Evolutionary conservation across 1,284 basidiomycete genomes (phyloP), one percentile per base, ranked within the genome.

Genomic region (Ustilago curta): DNA sequence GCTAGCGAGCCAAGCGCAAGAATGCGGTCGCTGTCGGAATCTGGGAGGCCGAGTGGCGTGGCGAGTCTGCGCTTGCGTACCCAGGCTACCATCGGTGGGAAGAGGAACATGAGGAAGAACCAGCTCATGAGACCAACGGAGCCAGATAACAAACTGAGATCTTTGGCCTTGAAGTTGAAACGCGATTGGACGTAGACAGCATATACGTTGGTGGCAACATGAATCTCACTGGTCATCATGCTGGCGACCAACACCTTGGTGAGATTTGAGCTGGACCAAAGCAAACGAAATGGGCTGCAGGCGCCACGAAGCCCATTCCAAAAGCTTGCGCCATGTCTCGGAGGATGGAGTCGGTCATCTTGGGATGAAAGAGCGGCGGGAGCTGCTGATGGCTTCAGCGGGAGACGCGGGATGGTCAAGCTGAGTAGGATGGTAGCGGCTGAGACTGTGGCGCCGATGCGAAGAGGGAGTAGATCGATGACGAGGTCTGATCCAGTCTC

Each of bases 21-120:
- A n/a, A 49, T 49, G 47, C 47, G 47, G 47, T 49, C 47, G 47
- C 47, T 49, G 18, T 31, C 27, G 47, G n/a, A n/a, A n/a, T n/a
- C n/a, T n/a, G n/a, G n/a, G n/a, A n/a, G n/a, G n/a, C n/a, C n/a
- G n/a, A 32, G 47, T 12, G 27, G 47, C 47, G 47, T 32, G 16
- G 47, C 47, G 47, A 31, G 47, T 31, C 47, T 31, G 47, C 47
- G 47, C 29, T 32, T 49, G 47, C 47, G 47, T n/a, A 49, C 47
- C 47, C 47, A 49, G 29, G 29, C 29, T 49, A 32, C 47, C 2
- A 49, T 49, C 16, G 47, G 16, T 19, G 47, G 47, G 47, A 49
- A 49, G 29, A 49, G 47, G 29, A 49, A 49, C 27, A 49, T 32
- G 47, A 49, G 47, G 47, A 49, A 49, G 29, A 49, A 32, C 47